These are phyloP conservation scores for Rhododendron ovatum DNA, from an alignment of 148 eudicot genomes.

Conservation along the genomic window DNA sequence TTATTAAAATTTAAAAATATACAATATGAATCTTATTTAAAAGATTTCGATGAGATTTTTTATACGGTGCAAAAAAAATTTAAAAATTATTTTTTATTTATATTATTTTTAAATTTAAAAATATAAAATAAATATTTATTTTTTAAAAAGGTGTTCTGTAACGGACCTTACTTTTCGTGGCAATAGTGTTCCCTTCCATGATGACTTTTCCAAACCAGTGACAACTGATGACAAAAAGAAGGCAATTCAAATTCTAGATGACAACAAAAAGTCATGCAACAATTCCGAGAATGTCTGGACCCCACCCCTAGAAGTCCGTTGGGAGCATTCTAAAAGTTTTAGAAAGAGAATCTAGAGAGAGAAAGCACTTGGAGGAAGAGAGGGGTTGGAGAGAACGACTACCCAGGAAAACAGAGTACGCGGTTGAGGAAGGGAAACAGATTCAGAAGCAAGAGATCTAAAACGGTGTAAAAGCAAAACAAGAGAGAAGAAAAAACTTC, in stretches of 20 bases:
- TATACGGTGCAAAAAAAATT: too few relatives aligned
- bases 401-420: neutral
- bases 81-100: too few relatives aligned
- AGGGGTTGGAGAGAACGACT: neutral
- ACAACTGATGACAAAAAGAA: neutral
- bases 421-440: neutral
- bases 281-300: neutral
- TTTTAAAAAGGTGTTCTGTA: too few relatives aligned
- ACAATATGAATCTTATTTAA: too few relatives aligned
- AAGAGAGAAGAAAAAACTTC: neutral
- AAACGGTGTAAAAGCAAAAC: too few relatives aligned
- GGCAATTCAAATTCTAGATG: constrained; percentile 7
- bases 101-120: too few relatives aligned
- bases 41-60: too few relatives aligned
- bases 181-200: neutral
- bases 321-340: neutral
- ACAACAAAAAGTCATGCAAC: constrained; percentile 2
- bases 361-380: neutral
- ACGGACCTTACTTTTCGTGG: neutral
- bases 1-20: too few relatives aligned
- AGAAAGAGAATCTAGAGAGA: neutral
- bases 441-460: neutral
- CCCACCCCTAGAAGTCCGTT: constrained; percentile 16
- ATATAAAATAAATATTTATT: too few relatives aligned
- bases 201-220: neutral